Evolutionary conservation across 2,329 filamentous ascomycete species (phyloP).

Genomic region (Dichotomopilus funicola): DNA sequence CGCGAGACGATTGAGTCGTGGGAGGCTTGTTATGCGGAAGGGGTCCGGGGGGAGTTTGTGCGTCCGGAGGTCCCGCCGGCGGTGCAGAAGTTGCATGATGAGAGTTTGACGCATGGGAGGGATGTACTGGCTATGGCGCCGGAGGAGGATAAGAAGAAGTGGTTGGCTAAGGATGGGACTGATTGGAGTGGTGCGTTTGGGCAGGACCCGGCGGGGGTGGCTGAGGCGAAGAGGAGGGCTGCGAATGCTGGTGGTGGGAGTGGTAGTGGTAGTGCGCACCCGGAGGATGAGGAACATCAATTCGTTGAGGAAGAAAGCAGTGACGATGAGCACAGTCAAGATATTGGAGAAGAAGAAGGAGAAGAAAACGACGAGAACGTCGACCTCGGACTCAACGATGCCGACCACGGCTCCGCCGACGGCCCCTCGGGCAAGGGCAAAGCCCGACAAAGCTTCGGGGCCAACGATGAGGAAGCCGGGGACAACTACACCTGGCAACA

Average conservation of each 20-base stretch:
- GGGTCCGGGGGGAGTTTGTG: conserved; percentile 68
- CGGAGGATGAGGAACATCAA: background rate
- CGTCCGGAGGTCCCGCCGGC: conserved; percentile 64
- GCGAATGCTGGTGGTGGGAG: conserved; percentile 29
- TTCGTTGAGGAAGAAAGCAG: conserved; percentile 7
- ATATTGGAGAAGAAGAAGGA: conserved; percentile 15
- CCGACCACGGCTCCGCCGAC: conserved; percentile 1
- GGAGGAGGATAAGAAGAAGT: conserved; percentile 66
- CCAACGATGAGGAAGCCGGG: conserved; percentile 2
- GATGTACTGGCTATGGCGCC: conserved; percentile 70
- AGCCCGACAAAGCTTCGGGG: background rate
- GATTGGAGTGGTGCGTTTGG: conserved; percentile 88
- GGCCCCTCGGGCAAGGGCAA: background rate
- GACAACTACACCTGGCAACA: conserved; percentile 11
- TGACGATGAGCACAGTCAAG: conserved; percentile 16
- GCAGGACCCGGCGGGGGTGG: conserved; percentile 55
- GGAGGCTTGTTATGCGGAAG: conserved; percentile 86
- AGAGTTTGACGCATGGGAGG: conserved; percentile 70
- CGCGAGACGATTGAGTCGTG: conserved; percentile 92
- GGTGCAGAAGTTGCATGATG: conserved; percentile 71
- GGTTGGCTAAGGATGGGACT: conserved; percentile 71
- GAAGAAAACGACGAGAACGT: conserved; percentile 15
- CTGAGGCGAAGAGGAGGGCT: conserved; percentile 26
- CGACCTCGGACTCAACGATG: conserved; percentile 22
- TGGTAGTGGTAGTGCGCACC: background rate